Base-by-base conservation (phyloP, 75 land plant species). In the Sequoiadendron giganteum region DNA sequence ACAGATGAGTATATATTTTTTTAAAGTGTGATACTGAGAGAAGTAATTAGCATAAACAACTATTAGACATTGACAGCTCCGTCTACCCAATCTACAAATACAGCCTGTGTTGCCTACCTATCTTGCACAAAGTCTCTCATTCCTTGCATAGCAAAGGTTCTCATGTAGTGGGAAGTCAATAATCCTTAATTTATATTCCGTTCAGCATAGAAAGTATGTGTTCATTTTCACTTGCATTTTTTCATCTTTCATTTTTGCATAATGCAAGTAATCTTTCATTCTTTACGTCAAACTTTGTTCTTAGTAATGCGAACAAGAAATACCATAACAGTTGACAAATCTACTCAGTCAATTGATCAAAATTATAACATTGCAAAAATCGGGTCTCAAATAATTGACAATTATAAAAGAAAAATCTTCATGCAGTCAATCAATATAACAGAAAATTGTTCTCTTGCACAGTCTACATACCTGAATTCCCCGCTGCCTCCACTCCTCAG, bases 401-500 rank as follows among this genome's bases (percentile, higher is more conserved):
- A 6, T 39, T 39, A 39, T 19, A 39, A 9, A 78, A 38, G 43
- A 21, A 78, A 8, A 39, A 40, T 40, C 16, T 40, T 78, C 45
- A 6, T 19, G 3, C 7, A 40, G 25, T 8, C 40, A 18, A 38
- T 38, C 16, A 16, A 39, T 1, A 10, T 1, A 45, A 45, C 14
- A 11, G 16, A 47, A 82, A 28, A 11, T 82, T 82, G 39, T 28
- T 45, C n/a, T 28, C 39, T 39, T 82, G 32, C n/a, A 52, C 14
- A 77, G 10, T 43, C 47, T 70, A 86, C 21, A 19, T 40, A 95
- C 97, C 96, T 96, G 88, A 21, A 90, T 85, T 1, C 96, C 97
- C 19, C 91, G 90, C 16, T 75, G 25, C 28, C 34, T 91, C 97
- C 96, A 96, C 21, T 96, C 95, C 49, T 96, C 93, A 8, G 86